A percentile compares a stretch with the other conserved stretches of the same genome.
phyloP scores from a whole-genome alignment of 1,284 basidiomycete genomes.

The Ganoderma lucidum region DNA sequence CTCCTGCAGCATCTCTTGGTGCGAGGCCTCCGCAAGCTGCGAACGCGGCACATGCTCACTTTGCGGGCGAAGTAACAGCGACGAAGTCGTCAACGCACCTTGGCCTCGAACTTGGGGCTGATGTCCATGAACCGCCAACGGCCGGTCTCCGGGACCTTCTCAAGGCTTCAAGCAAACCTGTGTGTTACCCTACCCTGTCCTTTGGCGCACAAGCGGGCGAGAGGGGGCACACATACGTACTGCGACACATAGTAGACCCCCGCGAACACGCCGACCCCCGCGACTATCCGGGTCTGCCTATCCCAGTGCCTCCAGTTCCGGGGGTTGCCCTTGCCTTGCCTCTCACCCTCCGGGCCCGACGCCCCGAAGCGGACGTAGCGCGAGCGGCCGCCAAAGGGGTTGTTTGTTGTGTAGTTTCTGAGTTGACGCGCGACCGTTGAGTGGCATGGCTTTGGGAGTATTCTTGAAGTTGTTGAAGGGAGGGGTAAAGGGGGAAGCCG shows the following conservation, averaged over 20 bases:
- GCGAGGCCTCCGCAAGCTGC: constrained; percentile 59
- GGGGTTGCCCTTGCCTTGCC: constrained; percentile 26
- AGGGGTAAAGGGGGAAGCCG: neutral
- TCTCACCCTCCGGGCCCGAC: constrained; percentile 13
- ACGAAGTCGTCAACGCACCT: constrained; percentile 41
- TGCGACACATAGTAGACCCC: constrained; percentile 65
- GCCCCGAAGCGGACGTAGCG: constrained; percentile 39
- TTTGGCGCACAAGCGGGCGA: neutral
- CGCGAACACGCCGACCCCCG: constrained; percentile 45
- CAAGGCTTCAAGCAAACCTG: constrained; percentile 61
- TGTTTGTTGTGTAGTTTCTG: constrained; percentile 5
- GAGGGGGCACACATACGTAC: constrained; percentile 49
- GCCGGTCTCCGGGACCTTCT: constrained; percentile 85
- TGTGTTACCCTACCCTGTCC: neutral
- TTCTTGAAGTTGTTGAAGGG: neutral
- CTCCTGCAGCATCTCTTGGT: constrained; percentile 61
- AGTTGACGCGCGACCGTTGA: neutral
- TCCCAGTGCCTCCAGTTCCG: constrained; percentile 37
- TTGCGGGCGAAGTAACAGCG: neutral
- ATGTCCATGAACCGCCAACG: constrained; percentile 88
- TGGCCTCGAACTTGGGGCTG: constrained; percentile 63
- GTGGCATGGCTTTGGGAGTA: neutral
- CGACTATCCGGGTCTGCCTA: constrained; percentile 30
- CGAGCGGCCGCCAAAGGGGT: constrained; percentile 18
- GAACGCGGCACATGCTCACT: no score